Evolutionary conservation across 2,329 filamentous ascomycete species (phyloP).

Genomic region (Zarea fungicola): DNA sequence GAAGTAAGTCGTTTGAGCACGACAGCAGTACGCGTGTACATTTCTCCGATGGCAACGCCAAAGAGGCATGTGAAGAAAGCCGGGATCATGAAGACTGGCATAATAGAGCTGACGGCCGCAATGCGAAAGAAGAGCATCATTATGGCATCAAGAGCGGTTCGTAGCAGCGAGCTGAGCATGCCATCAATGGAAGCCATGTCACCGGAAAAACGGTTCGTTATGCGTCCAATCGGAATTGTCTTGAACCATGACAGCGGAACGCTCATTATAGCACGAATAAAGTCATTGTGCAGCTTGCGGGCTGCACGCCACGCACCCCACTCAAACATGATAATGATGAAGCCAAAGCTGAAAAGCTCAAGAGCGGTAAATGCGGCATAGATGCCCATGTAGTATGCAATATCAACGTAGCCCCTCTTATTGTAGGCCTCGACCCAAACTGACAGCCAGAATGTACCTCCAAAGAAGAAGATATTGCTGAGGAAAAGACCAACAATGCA

Average conservation of each 20-base stretch:
- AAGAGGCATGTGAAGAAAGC: slow-evolving; percentile 40
- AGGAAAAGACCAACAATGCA: slow-evolving; percentile 36
- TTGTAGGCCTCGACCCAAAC: slow-evolving; percentile 50
- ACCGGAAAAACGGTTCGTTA: slow-evolving; percentile 51
- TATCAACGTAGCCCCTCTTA: slow-evolving; percentile 36
- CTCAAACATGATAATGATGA: slow-evolving; percentile 44
- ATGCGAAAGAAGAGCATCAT: slow-evolving; percentile 42
- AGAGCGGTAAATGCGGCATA: slow-evolving; percentile 42
- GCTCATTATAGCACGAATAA: slow-evolving; percentile 47
- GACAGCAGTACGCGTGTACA: slow-evolving; percentile 46
- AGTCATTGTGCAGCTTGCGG: slow-evolving; percentile 44
- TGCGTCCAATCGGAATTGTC: slow-evolving; percentile 45
- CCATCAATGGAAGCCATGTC: slow-evolving; percentile 54
- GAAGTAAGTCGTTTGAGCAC: slow-evolving; percentile 42
- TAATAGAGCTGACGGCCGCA: slow-evolving; percentile 43
- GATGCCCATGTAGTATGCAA: slow-evolving; percentile 48
- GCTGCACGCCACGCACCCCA: slow-evolving; percentile 54
- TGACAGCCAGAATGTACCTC: slow-evolving; percentile 43
- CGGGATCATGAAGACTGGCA: slow-evolving; percentile 47
- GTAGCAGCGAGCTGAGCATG: slow-evolving; percentile 40
- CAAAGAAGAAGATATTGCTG: slow-evolving; percentile 37
- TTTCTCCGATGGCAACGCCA: slow-evolving; percentile 42
- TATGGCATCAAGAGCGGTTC: slow-evolving; percentile 35
- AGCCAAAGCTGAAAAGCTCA: slow-evolving; percentile 37
- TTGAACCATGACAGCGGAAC: slow-evolving; percentile 55